A percentile compares a stretch with the other conserved stretches of the same genome.
Conservation (phyloP, 2,329 filamentous ascomycete genomes). For the Conoideocrella luteorostrata region DNA sequence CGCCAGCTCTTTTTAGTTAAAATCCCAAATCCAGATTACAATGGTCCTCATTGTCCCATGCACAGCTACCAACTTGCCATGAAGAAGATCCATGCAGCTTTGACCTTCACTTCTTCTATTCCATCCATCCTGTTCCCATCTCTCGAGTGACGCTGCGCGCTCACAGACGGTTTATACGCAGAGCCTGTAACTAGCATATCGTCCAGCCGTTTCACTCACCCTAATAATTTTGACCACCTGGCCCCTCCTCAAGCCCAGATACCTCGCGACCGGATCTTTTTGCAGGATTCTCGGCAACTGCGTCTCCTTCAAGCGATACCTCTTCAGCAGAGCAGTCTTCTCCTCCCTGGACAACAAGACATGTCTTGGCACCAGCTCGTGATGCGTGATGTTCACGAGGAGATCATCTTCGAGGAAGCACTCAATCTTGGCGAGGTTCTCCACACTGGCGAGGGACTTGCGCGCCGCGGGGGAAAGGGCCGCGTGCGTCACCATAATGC, state of each 20-base stretch:
- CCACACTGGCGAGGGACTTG: slow-evolving; percentile 75
- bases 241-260: slow-evolving; percentile 81
- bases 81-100: too few species aligned
- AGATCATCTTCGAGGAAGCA: slow-evolving; percentile 94
- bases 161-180: slow-evolving; percentile 55
- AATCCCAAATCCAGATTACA: slow-evolving; percentile 3
- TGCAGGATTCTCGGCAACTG: slow-evolving; percentile 89
- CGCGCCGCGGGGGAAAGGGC: slow-evolving; percentile 80
- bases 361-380: slow-evolving; percentile 93
- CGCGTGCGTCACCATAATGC: slow-evolving; percentile 81
- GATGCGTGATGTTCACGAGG: slow-evolving; percentile 95
- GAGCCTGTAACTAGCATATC: slow-evolving; percentile 89
- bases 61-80: too few species aligned
- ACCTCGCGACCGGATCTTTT: slow-evolving; percentile 87
- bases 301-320: slow-evolving; percentile 95
- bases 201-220: slow-evolving; percentile 87
- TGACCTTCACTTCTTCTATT: too few species aligned
- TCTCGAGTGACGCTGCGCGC: too few species aligned
- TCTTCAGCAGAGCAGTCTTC: slow-evolving; percentile 75
- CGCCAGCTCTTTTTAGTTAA: slow-evolving; percentile 7
- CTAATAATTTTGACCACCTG: slow-evolving; percentile 98
- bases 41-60: background rate
- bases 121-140: background rate
- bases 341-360: slow-evolving; percentile 85
- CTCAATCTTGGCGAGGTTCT: slow-evolving; percentile 75